These are phyloP conservation scores for Saussurea involucrata DNA, from an alignment of 129 eudicot genomes.

Conservation along the genomic window DNA sequence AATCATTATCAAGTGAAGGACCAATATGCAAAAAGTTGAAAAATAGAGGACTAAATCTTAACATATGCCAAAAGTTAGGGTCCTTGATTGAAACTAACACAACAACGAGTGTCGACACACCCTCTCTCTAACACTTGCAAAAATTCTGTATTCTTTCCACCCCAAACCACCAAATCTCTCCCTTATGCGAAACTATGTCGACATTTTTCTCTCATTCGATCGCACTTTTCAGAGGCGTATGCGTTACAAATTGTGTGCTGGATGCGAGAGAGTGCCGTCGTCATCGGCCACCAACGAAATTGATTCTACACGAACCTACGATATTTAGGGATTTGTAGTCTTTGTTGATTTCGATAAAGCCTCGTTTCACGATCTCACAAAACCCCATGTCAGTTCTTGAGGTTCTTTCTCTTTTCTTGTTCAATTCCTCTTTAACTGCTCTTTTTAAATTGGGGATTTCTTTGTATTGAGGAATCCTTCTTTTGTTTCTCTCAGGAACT, in stretches of 20 bases:
- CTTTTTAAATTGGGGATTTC: not conserved
- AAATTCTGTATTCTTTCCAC: conserved; percentile 6
- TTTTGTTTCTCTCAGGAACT: conserved; percentile 45
- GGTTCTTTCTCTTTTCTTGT: conserved; percentile 28
- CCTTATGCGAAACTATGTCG: conserved; percentile 30
- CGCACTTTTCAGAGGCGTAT: conserved; percentile 24
- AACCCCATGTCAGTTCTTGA: conserved; percentile 54
- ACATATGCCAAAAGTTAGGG: not conserved
- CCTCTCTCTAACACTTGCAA: conserved; percentile 5
- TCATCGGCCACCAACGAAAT: not conserved
- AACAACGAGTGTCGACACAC: conserved; percentile 39
- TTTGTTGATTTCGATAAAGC: not conserved
- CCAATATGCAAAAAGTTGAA: not conserved
- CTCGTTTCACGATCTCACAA: conserved; percentile 7
- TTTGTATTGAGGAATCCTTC: conserved; percentile 8
- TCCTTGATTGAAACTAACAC: not conserved
- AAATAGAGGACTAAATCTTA: not conserved
- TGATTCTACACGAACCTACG: conserved; percentile 24
- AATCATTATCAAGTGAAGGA: conserved; percentile 6
- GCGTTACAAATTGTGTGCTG: conserved; percentile 28
- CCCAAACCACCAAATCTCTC: conserved; percentile 20
- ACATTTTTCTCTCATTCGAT: conserved; percentile 30
- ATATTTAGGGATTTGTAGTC: conserved; percentile 27
- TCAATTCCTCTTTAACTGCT: not conserved
- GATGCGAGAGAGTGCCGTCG: conserved; percentile 13